Evolutionary conservation across 2,329 filamentous ascomycete species (phyloP).

Genomic region (Cytospora piceicola): DNA sequence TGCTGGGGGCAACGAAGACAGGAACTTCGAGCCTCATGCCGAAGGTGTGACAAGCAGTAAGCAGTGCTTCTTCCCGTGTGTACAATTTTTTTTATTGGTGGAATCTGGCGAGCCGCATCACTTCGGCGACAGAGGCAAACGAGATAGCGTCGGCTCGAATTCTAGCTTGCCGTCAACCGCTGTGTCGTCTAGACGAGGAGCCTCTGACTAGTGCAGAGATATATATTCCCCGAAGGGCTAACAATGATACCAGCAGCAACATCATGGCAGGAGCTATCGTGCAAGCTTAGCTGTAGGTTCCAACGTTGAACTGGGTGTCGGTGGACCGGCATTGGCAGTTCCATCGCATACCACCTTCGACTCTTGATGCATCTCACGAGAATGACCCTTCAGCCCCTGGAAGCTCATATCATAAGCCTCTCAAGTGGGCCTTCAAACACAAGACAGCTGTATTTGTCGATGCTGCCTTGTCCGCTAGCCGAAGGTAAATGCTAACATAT

Average conservation of each 20-base stretch:
- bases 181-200: conserved; percentile 11
- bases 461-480: not conserved
- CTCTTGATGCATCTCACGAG: not conserved
- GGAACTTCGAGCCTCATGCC: conserved; percentile 5
- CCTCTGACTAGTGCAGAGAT: not conserved
- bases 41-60: conserved; percentile 13
- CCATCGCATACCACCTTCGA: not conserved
- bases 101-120: conserved; percentile 14
- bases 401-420: not conserved
- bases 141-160: conserved; percentile 6
- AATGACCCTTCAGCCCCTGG: not conserved
- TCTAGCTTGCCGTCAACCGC: not conserved
- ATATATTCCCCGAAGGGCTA: not conserved
- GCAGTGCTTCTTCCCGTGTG: not conserved
- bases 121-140: conserved; percentile 19
- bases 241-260: not conserved
- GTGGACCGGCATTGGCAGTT: not conserved
- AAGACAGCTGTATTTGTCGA: not conserved
- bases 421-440: not conserved
- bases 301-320: not conserved
- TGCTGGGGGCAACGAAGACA: conserved; percentile 6
- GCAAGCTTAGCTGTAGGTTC: not conserved
- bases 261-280: conserved; percentile 1
- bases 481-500: not conserved
- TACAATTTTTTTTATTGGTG: conserved; percentile 24